Evolutionary conservation across 768 basidiomycete species (phyloP).

Genomic region (Pleurotus sapidus): DNA sequence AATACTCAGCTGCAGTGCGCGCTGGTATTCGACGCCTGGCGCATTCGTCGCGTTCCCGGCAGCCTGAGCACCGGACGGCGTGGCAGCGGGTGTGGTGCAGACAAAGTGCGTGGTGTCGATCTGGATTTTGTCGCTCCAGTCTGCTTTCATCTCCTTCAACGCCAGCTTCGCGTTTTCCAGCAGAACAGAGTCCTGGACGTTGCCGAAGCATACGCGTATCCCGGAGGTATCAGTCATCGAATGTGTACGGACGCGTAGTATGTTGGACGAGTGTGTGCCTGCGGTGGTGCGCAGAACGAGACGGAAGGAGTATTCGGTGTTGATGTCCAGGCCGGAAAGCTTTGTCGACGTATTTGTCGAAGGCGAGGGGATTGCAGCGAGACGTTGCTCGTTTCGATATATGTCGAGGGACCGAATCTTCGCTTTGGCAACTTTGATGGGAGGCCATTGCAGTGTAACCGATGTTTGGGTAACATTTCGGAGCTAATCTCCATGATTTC

Average conservation of each 20-base stretch:
- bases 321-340: conserved; percentile 75
- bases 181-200: conserved; percentile 70
- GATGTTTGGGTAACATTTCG: conserved; percentile 96
- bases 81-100: conserved; percentile 84
- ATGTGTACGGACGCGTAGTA: conserved; percentile 84
- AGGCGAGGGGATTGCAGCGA: conserved; percentile 83
- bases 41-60: conserved; percentile 50
- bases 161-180: conserved; percentile 82
- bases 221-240: conserved; percentile 95
- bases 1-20: conserved; percentile 91
- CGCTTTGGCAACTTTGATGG: conserved; percentile 79
- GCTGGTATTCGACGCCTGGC: conserved; percentile 88
- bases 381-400: conserved; percentile 86
- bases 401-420: conserved; percentile 89
- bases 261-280: conserved; percentile 84
- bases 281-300: conserved; percentile 90
- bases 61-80: conserved; percentile 53
- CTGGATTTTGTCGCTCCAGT: conserved; percentile 90
- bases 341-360: conserved; percentile 85
- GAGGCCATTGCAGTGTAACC: conserved; percentile 94
- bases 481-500: conserved; percentile 41
- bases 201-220: conserved; percentile 93
- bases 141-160: conserved; percentile 81
- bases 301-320: conserved; percentile 91
- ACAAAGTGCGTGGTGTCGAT: conserved; percentile 99